Conservation (phyloP, 164 flowering plant genomes). For the Euptelea pleiosperma region DNA sequence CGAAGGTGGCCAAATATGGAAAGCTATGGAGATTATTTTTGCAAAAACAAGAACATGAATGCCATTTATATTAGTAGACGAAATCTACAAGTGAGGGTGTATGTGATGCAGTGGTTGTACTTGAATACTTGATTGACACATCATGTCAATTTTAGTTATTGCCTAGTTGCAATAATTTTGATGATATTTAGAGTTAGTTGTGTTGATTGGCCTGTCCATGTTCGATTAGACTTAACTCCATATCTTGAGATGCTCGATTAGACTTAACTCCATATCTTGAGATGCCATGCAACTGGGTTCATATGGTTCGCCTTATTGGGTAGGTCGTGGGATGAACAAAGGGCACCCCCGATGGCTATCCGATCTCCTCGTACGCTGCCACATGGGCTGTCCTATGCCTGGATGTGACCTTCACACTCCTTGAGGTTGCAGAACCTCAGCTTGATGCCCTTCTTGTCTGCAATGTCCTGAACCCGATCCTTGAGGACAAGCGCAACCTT, state of each 20-base stretch:
- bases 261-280: conserved; percentile 81
- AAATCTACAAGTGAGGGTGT: too few species aligned
- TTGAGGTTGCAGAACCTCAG: conserved; percentile 79
- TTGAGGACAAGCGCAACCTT: conserved; percentile 81
- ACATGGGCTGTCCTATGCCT: conserved; percentile 72
- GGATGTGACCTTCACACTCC: conserved; percentile 79
- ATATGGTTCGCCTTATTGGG: conserved; percentile 84
- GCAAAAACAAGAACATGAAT: conserved; percentile 30
- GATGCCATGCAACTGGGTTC: conserved; percentile 86
- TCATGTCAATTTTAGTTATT: too few species aligned
- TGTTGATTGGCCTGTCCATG: conserved; percentile 59
- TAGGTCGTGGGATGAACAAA: conserved; percentile 97
- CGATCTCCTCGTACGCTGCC: conserved; percentile 67
- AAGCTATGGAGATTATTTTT: conserved; percentile 35
- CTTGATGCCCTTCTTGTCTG: too few species aligned
- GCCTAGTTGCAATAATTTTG: too few species aligned
- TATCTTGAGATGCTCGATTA: too few species aligned
- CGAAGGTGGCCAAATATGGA: conserved; percentile 60
- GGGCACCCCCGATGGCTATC: conserved; percentile 91
- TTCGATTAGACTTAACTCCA: conserved; percentile 65
- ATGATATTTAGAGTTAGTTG: too few species aligned
- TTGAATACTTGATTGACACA: too few species aligned
- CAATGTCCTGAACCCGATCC: conserved; percentile 89
- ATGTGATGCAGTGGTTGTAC: too few species aligned
- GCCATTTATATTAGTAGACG: neutral